Percentiles rank a stretch among this genome's conserved stretches.
These are phyloP conservation scores for Acorus calamus DNA, from an alignment of 106 monocot genomes.

Conservation along the genomic window DNA sequence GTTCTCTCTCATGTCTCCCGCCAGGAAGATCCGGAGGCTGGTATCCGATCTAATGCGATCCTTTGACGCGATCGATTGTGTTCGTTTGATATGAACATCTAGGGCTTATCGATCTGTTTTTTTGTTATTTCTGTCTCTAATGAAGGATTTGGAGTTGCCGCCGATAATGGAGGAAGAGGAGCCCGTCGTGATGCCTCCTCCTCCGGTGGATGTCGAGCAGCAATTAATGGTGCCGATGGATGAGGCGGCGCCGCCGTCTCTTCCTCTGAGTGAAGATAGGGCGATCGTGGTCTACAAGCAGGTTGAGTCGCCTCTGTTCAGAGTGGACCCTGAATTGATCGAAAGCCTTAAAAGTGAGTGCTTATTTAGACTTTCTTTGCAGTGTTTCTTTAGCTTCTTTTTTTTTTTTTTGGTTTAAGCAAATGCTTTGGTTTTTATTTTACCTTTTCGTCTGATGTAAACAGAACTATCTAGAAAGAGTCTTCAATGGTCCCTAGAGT, in stretches of 20 bases:
- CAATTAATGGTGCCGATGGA: background rate
- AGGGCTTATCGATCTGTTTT: background rate
- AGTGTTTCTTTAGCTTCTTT: no score
- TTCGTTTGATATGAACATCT: background rate
- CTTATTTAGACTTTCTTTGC: no score
- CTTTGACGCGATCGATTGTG: background rate
- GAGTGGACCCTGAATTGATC: conserved; percentile 17
- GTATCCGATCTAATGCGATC: conserved; percentile 11
- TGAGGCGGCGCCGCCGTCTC: background rate
- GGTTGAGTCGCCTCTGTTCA: conserved; percentile 4
- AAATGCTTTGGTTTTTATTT: no score
- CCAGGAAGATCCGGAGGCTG: conserved; percentile 57
- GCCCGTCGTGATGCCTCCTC: background rate
- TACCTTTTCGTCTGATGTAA: no score
- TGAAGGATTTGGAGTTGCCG: conserved; percentile 32
- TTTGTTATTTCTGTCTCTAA: conserved; percentile 2
- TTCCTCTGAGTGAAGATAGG: conserved; percentile 26
- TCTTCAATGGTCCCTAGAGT: no score
- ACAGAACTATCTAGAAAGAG: no score
- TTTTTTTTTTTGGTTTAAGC: no score
- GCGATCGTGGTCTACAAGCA: conserved; percentile 40
- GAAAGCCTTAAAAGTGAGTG: no score
- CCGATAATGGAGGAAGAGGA: conserved; percentile 39
- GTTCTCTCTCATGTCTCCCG: conserved; percentile 36
- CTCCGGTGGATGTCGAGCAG: background rate